Percentiles rank a stretch among this genome's conserved stretches.
Evolutionary conservation across 1,284 basidiomycete genomes (phyloP).

Genomic region (Heterobasidion occidentale): DNA sequence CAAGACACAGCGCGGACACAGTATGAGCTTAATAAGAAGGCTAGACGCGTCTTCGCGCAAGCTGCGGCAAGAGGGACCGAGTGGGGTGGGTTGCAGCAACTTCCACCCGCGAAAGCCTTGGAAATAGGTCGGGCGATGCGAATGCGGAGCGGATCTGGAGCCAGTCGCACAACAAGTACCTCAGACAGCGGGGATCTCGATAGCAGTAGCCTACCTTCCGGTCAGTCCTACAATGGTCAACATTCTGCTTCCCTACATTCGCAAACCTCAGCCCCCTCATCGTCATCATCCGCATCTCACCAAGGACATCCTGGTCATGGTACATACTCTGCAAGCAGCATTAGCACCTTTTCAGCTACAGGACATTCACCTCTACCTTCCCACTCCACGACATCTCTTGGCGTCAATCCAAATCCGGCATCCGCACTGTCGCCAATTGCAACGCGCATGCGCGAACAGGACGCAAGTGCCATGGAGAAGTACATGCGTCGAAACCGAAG

Average conservation of each 20-base stretch:
- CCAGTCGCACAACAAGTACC: slow-evolving; percentile 58
- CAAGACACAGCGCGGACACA: slow-evolving; percentile 71
- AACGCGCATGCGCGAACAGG: slow-evolving; percentile 68
- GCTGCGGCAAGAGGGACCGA: slow-evolving; percentile 57
- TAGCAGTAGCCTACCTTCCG: slow-evolving; percentile 25
- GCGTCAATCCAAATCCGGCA: slow-evolving; percentile 25
- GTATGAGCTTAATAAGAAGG: slow-evolving; percentile 71
- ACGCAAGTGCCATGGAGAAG: slow-evolving; percentile 79
- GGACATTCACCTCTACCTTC: slow-evolving; percentile 35
- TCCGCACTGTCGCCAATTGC: slow-evolving; percentile 64
- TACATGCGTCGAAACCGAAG: slow-evolving; percentile 73
- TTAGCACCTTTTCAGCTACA: slow-evolving; percentile 34
- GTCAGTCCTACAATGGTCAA: slow-evolving; percentile 21
- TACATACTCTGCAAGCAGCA: slow-evolving; percentile 31
- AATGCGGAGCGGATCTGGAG: slow-evolving; percentile 73
- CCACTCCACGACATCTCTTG: slow-evolving; percentile 15
- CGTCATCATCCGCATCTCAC: slow-evolving; percentile 6
- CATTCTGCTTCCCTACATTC: slow-evolving; percentile 14
- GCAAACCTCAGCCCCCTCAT: neutral
- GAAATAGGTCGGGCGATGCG: slow-evolving; percentile 29
- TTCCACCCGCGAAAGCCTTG: slow-evolving; percentile 12
- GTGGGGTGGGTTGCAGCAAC: slow-evolving; percentile 31
- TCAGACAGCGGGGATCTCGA: slow-evolving; percentile 67
- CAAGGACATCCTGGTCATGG: slow-evolving; percentile 15
- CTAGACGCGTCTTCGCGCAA: slow-evolving; percentile 60